Base-by-base conservation (phyloP, 1,139 yeast genomes). In the Hemisphaericaspora lyxosophila region DNA sequence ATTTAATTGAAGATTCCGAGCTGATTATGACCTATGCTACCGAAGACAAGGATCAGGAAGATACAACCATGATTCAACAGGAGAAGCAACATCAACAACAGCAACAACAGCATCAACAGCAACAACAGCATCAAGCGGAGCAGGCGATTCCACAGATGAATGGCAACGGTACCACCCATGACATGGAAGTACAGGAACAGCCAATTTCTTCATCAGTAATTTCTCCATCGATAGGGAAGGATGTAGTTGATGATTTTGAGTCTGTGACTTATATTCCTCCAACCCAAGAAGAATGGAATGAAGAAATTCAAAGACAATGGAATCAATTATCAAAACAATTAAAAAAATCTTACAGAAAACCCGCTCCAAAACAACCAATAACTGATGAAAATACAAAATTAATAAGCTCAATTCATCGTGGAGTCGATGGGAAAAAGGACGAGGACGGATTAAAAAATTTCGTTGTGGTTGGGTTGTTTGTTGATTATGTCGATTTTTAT, bases 401-500 rank as follows among this genome's bases (percentile, higher is more conserved):
- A 41, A 64, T 87, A 31, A 95, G 87, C 58, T 76, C 85, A 38
- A 82, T 87, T 36, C 70, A 78, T 35, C 72, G 95, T 47, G 94
- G 95, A 5, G 95, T 86, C 11, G 95, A 87, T 59, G 96, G 95
- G 7, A 74, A 81, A 36, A 76, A 81, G 52, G 87, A 80, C 36
- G 80, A 62, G 20, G 74, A 75, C 25, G 95, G 94, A 1, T 67
- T 75, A 42, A 80, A 77, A 52, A 81, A 85, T 57, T 86, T 84
- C 57, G 78, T 81, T 1, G 78, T 85, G 18, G 75, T 85, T 23
- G 82, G 85, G 25, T 60, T 87, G 67, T 80, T 85, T 53, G 75
- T 82, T 27, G 85, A 86, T 40, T 66, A 71, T 38, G 95, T 84
- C n/a, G 96, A 87, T 58, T 73, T 73, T 50, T 74, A 80, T 42